Evolutionary conservation across 805 yeast genomes (phyloP), one percentile per base, ranked within the genome.

Genomic region (Candida jianshihensis): DNA sequence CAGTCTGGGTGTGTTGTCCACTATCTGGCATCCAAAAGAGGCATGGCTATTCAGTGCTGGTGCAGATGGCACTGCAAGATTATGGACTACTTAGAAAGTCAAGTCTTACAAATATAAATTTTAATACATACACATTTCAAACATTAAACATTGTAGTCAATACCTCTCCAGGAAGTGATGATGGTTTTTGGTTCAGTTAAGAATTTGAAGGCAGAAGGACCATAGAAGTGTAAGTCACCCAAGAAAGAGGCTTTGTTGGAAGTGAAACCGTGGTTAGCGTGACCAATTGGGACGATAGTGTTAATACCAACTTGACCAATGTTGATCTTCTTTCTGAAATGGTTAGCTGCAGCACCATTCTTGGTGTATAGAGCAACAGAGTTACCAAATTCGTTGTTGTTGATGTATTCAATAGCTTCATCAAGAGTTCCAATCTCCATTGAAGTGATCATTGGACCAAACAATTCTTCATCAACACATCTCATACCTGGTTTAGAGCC

Each of bases 1-100:
- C 49, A 81, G 83, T 54, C 65, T 92, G 39, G 98, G 98, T 55
- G 95, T 92, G 13, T 69, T 92, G 54, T 82, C 79, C 54, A 74
- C 83, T 33, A 75, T 75, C 34, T 92, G 98, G 98, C 98, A 92
- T 70, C 97, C 97, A 46, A 78, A 81, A 51, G 97, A 92, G 64
- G 96, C 98, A 1, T 92, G 98, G 98, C 70, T 92, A 55, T 88
- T 92, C 60, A 81, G 92, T 56, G 86, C 96, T 10, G 98, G 97
- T 51, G 97, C 97, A 17, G 98, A 92, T 62, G 87, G 95, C 42
- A 78, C 87, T 29, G 97, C 97, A 6, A 78, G 96, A 54, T 66
- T 92, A 53, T 92, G 98, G 98, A 92, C 98, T 19, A 85, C 96
- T 14, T 83, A 63, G 32, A 12, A 13, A 18, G 17, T 16, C 6